Evolutionary conservation across 805 yeast species (phyloP).

Genomic region (Lachancea sp.): DNA sequence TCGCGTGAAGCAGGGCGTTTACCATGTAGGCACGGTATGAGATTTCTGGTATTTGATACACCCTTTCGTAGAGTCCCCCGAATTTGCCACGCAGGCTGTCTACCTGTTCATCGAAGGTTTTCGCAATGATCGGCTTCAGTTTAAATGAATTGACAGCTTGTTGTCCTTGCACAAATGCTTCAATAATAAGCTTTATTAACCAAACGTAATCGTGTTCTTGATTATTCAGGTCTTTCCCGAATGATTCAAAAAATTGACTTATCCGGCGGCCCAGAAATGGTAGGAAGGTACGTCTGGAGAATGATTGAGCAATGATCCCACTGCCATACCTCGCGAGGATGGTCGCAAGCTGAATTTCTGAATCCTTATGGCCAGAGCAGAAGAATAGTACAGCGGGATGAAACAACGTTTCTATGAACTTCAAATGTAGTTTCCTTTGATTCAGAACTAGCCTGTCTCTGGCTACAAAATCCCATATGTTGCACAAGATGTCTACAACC

Average conservation of each 20-base stretch:
- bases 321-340: constrained; percentile 25
- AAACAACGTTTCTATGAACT: constrained; percentile 46
- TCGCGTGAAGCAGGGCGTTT: constrained; percentile 39
- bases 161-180: constrained; percentile 45
- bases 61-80: constrained; percentile 38
- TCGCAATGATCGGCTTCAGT: constrained; percentile 52
- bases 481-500: constrained; percentile 34
- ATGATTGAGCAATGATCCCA: constrained; percentile 43
- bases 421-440: constrained; percentile 58
- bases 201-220: constrained; percentile 33
- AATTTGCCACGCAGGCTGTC: constrained; percentile 21
- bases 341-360: constrained; percentile 9
- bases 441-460: constrained; percentile 56
- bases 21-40: constrained; percentile 46
- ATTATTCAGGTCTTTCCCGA: constrained; percentile 34
- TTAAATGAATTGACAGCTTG: constrained; percentile 49
- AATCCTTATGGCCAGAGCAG: constrained; percentile 32
- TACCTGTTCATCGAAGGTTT: constrained; percentile 43
- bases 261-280: constrained; percentile 51
- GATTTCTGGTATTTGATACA: constrained; percentile 56
- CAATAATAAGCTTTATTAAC: constrained; percentile 45
- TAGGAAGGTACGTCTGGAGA: constrained; percentile 60
- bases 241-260: constrained; percentile 37
- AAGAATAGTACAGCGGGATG: constrained; percentile 36
- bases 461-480: constrained; percentile 54